A percentile compares a stretch with the other conserved stretches of the same genome.
These are phyloP conservation scores for Tricholoma terreum DNA, from an alignment of 768 basidiomycete species.

Conservation along the genomic window DNA sequence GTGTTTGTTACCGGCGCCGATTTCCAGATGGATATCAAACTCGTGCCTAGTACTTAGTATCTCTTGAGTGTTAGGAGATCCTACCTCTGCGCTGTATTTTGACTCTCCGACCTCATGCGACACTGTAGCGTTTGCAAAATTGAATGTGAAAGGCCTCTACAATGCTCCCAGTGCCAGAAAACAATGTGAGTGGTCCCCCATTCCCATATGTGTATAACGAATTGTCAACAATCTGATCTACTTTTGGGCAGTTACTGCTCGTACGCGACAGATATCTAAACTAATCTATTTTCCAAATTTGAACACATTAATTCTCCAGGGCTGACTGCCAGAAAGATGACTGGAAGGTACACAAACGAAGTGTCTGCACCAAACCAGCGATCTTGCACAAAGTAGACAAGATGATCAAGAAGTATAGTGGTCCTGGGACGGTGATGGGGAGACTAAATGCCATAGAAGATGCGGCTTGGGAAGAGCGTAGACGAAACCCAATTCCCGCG, in stretches of 20 bases:
- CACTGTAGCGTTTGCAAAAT: constrained; percentile 12
- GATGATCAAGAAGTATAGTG: constrained; percentile 3
- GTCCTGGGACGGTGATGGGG: constrained; percentile 1
- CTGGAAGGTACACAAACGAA: constrained; percentile 20
- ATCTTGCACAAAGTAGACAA: constrained; percentile 14
- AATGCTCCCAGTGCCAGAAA: constrained; percentile 17
- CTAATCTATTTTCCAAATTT: too few species aligned
- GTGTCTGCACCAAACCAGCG: constrained; percentile 17
- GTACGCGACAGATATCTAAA: too few species aligned
- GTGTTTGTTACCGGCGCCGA: too few species aligned
- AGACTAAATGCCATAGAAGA: background rate
- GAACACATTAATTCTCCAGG: background rate
- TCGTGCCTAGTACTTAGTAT: too few species aligned
- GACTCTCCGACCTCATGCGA: too few species aligned
- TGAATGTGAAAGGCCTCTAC: constrained; percentile 12
- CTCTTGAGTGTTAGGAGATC: too few species aligned
- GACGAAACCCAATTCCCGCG: constrained; percentile 4
- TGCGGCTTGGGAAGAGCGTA: constrained; percentile 8
- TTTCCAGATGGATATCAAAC: too few species aligned
- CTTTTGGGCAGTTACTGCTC: too few species aligned
- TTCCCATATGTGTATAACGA: too few species aligned
- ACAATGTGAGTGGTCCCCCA: background rate
- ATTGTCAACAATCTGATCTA: too few species aligned
- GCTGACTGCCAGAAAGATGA: constrained; percentile 15
- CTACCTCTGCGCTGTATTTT: too few species aligned